Conservation (phyloP, 176 grass and related monocot species). For the Zea mays region Zm-B73-REFERENCE-NAM-5.0 NC_050104.1:20688001-20688500, state of each 20-base stretch:
- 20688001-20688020: conserved; percentile 14
- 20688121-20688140: background rate
- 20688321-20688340: conserved; percentile 99
- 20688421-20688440: background rate
- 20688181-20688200: background rate
- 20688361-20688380: conserved; percentile 99
- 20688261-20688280: conserved; percentile 75
- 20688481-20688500: conserved; percentile 32
- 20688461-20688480: background rate
- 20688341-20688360: conserved; percentile 98
- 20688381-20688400: conserved; percentile 16
- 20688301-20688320: conserved; percentile 99
- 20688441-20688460: background rate
- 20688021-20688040: background rate
- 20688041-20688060: background rate
- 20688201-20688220: conserved; percentile 9
- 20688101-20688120: background rate
- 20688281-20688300: conserved; percentile 92
- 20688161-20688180: conserved; percentile 16
- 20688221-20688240: conserved; percentile 43
- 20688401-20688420: background rate
- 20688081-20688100: background rate
- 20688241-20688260: conserved; percentile 99
- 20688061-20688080: background rate
- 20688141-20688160: conserved; percentile 17